Percentiles rank a stretch among this genome's conserved stretches.
phyloP scores from a whole-genome alignment of 192 early-diverging fungal genomes.

The Gamsiella multidivaricata region DNA sequence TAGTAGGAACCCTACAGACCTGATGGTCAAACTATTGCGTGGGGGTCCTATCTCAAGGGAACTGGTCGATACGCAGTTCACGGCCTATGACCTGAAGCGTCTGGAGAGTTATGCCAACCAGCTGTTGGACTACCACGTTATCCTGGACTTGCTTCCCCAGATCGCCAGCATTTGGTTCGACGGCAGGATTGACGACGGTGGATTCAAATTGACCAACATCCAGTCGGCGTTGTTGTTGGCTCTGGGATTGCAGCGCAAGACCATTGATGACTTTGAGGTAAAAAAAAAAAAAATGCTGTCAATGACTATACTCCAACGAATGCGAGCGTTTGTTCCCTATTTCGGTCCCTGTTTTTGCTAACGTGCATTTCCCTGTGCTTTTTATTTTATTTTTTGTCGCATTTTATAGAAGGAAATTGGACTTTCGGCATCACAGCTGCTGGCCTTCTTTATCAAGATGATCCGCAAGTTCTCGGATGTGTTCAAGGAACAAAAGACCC shows the following conservation, averaged over 20 bases:
- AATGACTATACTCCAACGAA: neutral
- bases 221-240: constrained; percentile 89
- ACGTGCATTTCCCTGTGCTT: too few species aligned
- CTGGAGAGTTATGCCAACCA: constrained; percentile 97
- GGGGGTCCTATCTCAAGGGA: constrained; percentile 42
- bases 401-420: constrained; percentile 78
- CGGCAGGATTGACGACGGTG: constrained; percentile 60
- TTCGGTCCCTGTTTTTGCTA: too few species aligned
- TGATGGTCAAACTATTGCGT: constrained; percentile 37
- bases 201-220: constrained; percentile 82
- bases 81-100: constrained; percentile 93
- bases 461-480: constrained; percentile 82
- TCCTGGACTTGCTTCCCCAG: constrained; percentile 89
- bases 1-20: neutral
- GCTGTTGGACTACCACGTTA: constrained; percentile 97
- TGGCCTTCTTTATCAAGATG: constrained; percentile 96
- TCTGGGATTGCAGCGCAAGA: constrained; percentile 94
- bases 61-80: constrained; percentile 60
- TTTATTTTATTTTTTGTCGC: neutral
- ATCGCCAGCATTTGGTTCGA: constrained; percentile 87
- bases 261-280: constrained; percentile 83
- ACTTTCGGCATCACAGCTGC: constrained; percentile 83
- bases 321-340: neutral
- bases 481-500: constrained; percentile 72
- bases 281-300: neutral